Evolutionary conservation across 2,329 filamentous ascomycete species (phyloP).

Genomic region (Fusarium multiceps): DNA sequence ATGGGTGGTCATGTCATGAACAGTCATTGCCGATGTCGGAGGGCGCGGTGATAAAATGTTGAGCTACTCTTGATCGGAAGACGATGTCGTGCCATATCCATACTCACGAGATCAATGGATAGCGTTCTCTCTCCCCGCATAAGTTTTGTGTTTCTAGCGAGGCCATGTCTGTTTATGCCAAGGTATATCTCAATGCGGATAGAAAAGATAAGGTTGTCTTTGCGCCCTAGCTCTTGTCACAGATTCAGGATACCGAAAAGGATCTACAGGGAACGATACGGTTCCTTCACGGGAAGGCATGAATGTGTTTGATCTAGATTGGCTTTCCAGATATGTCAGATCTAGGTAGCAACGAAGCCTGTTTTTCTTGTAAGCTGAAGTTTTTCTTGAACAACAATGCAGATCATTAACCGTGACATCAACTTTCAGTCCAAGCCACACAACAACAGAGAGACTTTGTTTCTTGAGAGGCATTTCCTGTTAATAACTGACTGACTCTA

Average conservation of each 20-base stretch:
- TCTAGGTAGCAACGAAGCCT: background rate
- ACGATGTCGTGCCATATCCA: background rate
- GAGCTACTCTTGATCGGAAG: background rate
- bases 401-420: conserved; percentile 23
- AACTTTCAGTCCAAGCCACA: background rate
- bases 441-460: background rate
- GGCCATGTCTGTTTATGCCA: background rate
- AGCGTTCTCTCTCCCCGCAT: background rate
- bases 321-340: background rate
- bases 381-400: conserved; percentile 9
- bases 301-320: background rate
- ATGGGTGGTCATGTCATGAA: background rate
- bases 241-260: background rate
- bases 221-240: background rate
- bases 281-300: background rate
- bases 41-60: background rate
- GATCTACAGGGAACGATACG: background rate
- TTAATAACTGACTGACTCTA: background rate
- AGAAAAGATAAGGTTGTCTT: background rate
- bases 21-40: conserved; percentile 20
- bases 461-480: background rate
- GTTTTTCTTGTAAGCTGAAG: conserved; percentile 18
- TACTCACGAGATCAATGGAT: background rate
- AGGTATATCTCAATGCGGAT: background rate
- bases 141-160: background rate